Conservation (phyloP, 306 rosid species). For the Dalbergia oliveri region DNA sequence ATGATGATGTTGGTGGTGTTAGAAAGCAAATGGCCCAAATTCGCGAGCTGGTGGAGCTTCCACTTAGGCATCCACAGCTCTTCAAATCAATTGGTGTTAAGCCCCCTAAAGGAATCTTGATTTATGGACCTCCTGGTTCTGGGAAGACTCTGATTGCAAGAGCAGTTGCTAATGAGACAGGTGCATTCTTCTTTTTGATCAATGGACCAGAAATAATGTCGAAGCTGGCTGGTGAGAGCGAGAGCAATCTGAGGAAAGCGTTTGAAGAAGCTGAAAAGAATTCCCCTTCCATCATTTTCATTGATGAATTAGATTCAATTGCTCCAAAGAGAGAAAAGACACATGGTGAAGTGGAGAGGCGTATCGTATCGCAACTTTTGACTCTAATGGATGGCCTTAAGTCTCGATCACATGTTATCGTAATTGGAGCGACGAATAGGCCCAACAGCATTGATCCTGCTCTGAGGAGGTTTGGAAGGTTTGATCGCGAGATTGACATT, state of each 20-base stretch:
- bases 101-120: slow-evolving; percentile 79
- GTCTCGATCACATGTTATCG: slow-evolving; percentile 66
- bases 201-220: slow-evolving; percentile 84
- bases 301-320: slow-evolving; percentile 75
- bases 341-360: slow-evolving; percentile 79
- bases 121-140: slow-evolving; percentile 81
- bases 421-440: slow-evolving; percentile 76
- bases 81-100: slow-evolving; percentile 78
- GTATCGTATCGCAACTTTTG: slow-evolving; percentile 75
- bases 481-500: slow-evolving; percentile 77
- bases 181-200: slow-evolving; percentile 75
- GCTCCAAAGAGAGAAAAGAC: slow-evolving; percentile 84
- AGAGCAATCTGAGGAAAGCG: slow-evolving; percentile 77
- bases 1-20: slow-evolving; percentile 84
- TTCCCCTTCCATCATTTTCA: slow-evolving; percentile 77
- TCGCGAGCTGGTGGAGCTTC: slow-evolving; percentile 77
- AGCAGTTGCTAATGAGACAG: slow-evolving; percentile 84
- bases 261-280: slow-evolving; percentile 82
- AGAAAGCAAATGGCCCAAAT: slow-evolving; percentile 87
- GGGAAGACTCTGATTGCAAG: slow-evolving; percentile 75
- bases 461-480: slow-evolving; percentile 74
- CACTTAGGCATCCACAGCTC: slow-evolving; percentile 81
- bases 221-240: slow-evolving; percentile 80
- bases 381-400: slow-evolving; percentile 85
- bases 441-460: slow-evolving; percentile 77